Evolutionary conservation across 768 basidiomycete genomes (phyloP).

Genomic region (Termitomyces sp.): DNA sequence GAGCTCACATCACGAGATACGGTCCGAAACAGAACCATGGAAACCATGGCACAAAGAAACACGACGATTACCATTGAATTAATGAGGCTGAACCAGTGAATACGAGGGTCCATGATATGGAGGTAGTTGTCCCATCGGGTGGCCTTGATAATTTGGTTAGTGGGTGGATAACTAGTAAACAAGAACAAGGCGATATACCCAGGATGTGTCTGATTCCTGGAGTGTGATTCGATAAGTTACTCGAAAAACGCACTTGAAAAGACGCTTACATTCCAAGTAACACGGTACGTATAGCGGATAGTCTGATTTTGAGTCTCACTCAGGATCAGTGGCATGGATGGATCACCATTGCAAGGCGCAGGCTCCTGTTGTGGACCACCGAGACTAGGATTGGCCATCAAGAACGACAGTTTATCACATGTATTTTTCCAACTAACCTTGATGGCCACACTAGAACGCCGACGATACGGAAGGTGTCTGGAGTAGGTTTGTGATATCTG

Average conservation of each 20-base stretch:
- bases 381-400: slow-evolving; percentile 33
- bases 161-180: background rate
- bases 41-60: slow-evolving; percentile 91
- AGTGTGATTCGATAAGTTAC: background rate
- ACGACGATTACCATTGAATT: slow-evolving; percentile 90
- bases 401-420: background rate
- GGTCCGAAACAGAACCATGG: slow-evolving; percentile 80
- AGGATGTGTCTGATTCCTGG: slow-evolving; percentile 81
- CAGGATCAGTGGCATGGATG: slow-evolving; percentile 44
- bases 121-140: slow-evolving; percentile 97
- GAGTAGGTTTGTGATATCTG: slow-evolving; percentile 76
- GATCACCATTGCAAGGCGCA: slow-evolving; percentile 46
- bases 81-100: slow-evolving; percentile 95
- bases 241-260: background rate
- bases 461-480: slow-evolving; percentile 77
- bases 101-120: slow-evolving; percentile 87
- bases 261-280: slow-evolving; percentile 73
- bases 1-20: slow-evolving; percentile 79
- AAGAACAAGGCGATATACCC: slow-evolving; percentile 39
- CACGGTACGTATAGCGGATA: slow-evolving; percentile 82
- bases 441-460: slow-evolving; percentile 83
- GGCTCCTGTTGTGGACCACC: slow-evolving; percentile 51
- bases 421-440: slow-evolving; percentile 25
- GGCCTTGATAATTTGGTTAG: slow-evolving; percentile 45
- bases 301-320: slow-evolving; percentile 53